Conservation (phyloP, 2,329 filamentous ascomycete genomes). For the Sphaerulina vaccinii region DNA sequence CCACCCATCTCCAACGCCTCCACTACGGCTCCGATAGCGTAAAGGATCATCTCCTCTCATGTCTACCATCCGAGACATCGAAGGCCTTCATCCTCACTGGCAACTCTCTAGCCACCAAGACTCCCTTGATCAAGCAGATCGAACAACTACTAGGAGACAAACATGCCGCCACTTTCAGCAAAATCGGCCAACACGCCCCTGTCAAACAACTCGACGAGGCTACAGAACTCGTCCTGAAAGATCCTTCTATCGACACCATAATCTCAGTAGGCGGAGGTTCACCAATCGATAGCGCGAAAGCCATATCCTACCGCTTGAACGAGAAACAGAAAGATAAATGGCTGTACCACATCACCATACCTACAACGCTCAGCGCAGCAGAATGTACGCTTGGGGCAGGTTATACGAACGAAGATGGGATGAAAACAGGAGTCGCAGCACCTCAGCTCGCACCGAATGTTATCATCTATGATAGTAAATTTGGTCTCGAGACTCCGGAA, state of each 20-base stretch:
- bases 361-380: slow-evolving; percentile 53
- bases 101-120: slow-evolving; percentile 54
- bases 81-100: slow-evolving; percentile 61
- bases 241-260: slow-evolving; percentile 53
- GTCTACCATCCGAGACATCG: slow-evolving; percentile 45
- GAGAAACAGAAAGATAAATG: slow-evolving; percentile 41
- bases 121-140: slow-evolving; percentile 51
- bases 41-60: slow-evolving; percentile 46
- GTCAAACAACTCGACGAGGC: slow-evolving; percentile 55
- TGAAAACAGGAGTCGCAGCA: slow-evolving; percentile 48
- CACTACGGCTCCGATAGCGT: slow-evolving; percentile 53
- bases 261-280: slow-evolving; percentile 56
- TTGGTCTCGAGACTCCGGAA: slow-evolving; percentile 52
- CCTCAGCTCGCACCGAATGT: slow-evolving; percentile 47
- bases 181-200: slow-evolving; percentile 57
- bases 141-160: slow-evolving; percentile 51
- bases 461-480: slow-evolving; percentile 55
- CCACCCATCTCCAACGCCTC: slow-evolving; percentile 50
- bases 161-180: slow-evolving; percentile 56
- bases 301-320: slow-evolving; percentile 47
- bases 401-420: slow-evolving; percentile 50
- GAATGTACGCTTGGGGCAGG: slow-evolving; percentile 56
- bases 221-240: slow-evolving; percentile 47
- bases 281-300: slow-evolving; percentile 55
- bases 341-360: slow-evolving; percentile 50